Evolutionary conservation across 257 asterid genomes (phyloP), one percentile per base, ranked within the genome.

Genomic region (Salvia miltiorrhiza): DNA sequence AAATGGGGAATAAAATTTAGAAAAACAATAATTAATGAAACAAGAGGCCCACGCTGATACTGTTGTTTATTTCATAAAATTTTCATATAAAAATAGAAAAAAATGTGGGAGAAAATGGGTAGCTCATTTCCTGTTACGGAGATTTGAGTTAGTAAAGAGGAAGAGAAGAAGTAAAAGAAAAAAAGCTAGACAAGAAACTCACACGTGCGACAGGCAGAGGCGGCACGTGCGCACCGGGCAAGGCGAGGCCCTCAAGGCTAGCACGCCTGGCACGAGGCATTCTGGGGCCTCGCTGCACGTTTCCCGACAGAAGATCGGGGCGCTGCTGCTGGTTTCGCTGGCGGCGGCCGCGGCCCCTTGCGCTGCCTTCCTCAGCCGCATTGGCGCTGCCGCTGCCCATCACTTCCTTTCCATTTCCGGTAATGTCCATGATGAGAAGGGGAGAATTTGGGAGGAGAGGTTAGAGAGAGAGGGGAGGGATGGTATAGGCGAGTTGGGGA

Each of bases 211-310:
- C 76, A n/a, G 72, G 65, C 9, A 59, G 77, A 60, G 83, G 76
- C 0, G 77, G 81, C 81, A 77, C 82, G 82, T 69, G 90, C 61
- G 58, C 9, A 50, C 13, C 49, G n/a, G 79, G 83, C 68, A 84
- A 14, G 33, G 81, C 62, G 55, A 74, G 69, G 48, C 81, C 30
- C 40, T 70, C 73, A 63, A 82, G 67, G 54, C 77, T 75, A 43
- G 83, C 72, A 3, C 93, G 87, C 76, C 87, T 79, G 61, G 75
- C 57, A 78, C 93, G 77, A 3, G 76, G 83, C 86, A 70, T 66
- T 76, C 93, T 77, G 55, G 85, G 80, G 2, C 82, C 78, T 28
- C 78, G 67, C 75, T 32, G 84, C 7, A 81, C 77, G 39, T 47
- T 63, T 49, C 73, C 71, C 28, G 85, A 52, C 30, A 84, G 59